Base-by-base conservation (phyloP, 2,329 filamentous ascomycete genomes). In the Coniochaeta sp. region DNA sequence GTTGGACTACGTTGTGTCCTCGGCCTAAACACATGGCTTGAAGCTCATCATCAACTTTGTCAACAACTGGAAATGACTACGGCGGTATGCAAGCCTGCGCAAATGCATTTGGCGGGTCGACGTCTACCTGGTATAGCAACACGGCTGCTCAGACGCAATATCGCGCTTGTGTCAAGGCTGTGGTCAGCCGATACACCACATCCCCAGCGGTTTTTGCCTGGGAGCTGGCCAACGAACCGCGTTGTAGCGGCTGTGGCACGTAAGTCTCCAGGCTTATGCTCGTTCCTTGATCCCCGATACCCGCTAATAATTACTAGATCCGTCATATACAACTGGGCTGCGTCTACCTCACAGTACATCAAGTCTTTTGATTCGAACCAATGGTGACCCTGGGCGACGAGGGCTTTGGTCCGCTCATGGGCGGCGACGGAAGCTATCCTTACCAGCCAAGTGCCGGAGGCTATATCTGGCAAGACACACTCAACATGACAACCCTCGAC, bases 11-110 rank as follows among this genome's bases (percentile, higher is more conserved):
- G 81, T 85, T 1, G 81, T 86, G 49, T 62, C 71, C 22, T 69
- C 76, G 0, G 82, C 82, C 3, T 79, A 82, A 62, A 69, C 71
- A 47, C 71, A 78, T 51, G 77, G 76, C 3, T 71, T 86, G 56
- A 83, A 83, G 61, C 67, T 85, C 5, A 81, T 85, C 52, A 75
- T 82, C 60, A 77, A 80, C 57, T 80, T 85, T 35, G 79, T 86
- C 48, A 86, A 87, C 66, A 82, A 86, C 66, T 87, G 83, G 82
- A 71, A n/a, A 70, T 35, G 83, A 86, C 59, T 85, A 83, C 33
- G 82, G 79, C n/a, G n/a, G n/a, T n/a, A n/a, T n/a, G n/a, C 69
- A 71, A 7, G 76, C 77, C 1, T 84, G 83, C 57, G 72, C 73
- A 32, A 67, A 63, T 14, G 76, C 74, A 2, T 82, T 78, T 52